Conservation (phyloP, 192 early-diverging fungal genomes). For the Funneliformis geosporum region DNA sequence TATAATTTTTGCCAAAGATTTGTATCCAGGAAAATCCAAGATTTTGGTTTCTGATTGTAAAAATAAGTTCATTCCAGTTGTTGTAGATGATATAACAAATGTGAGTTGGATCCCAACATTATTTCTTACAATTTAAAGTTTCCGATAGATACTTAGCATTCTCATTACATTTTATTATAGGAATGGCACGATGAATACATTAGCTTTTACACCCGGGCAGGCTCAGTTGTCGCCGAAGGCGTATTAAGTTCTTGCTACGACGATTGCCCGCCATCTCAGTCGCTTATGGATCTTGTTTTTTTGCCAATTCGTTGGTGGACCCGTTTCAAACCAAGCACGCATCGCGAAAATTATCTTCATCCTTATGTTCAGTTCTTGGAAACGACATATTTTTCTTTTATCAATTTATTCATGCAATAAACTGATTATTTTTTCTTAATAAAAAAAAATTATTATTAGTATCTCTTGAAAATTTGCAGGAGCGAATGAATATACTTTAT, state of each 20-base stretch:
- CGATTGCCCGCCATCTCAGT: not conserved
- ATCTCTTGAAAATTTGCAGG: too few species aligned
- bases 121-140: not conserved
- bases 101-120: not conserved
- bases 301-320: conserved; percentile 26
- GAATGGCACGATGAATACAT: not conserved
- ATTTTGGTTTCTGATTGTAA: not conserved
- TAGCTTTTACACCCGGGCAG: not conserved
- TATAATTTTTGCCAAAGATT: not conserved
- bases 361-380: conserved; percentile 22
- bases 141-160: not conserved
- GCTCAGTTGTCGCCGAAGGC: not conserved
- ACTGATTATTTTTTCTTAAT: too few species aligned
- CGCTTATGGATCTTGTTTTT: conserved; percentile 18
- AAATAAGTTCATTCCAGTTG: not conserved
- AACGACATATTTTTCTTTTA: not conserved
- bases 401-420: too few species aligned
- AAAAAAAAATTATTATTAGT: too few species aligned
- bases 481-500: too few species aligned
- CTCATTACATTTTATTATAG: not conserved
- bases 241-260: not conserved
- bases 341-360: conserved; percentile 19
- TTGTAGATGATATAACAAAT: not conserved
- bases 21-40: not conserved
- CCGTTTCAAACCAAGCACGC: not conserved